Evolutionary conservation across 345 rosid genomes (phyloP).

Genomic region (Sisymbrium irio): DNA sequence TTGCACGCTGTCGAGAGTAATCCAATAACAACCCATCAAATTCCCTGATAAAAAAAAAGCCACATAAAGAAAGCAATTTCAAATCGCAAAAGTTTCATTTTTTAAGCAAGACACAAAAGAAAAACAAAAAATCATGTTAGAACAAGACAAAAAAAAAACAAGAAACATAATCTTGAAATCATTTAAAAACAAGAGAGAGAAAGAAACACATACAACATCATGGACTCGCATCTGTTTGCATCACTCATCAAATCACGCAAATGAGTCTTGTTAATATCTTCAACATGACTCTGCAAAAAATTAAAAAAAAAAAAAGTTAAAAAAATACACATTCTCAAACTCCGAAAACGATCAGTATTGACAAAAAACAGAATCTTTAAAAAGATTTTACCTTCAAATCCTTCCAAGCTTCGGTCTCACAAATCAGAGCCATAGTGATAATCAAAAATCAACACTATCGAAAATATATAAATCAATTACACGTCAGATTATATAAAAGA

Average conservation of each 20-base stretch:
- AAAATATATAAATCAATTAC: too few species aligned
- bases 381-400: constrained; percentile 62
- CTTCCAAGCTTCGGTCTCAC: constrained; percentile 75
- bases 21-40: constrained; percentile 74
- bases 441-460: neutral
- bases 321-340: neutral
- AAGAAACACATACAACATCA: constrained; percentile 58
- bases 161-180: neutral
- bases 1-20: constrained; percentile 76
- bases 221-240: constrained; percentile 58
- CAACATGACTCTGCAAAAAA: constrained; percentile 57
- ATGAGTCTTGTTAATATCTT: constrained; percentile 69
- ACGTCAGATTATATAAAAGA: neutral
- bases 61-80: neutral
- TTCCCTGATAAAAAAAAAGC: constrained; percentile 43
- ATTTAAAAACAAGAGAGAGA: neutral
- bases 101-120: neutral
- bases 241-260: constrained; percentile 79
- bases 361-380: neutral
- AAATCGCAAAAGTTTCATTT: neutral
- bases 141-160: neutral
- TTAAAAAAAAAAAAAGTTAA: neutral
- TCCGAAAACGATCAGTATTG: neutral
- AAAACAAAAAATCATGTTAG: neutral
- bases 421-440: constrained; percentile 60